Evolutionary conservation across 805 yeast genomes (phyloP).

Genomic region (Candida endomychidarum): DNA sequence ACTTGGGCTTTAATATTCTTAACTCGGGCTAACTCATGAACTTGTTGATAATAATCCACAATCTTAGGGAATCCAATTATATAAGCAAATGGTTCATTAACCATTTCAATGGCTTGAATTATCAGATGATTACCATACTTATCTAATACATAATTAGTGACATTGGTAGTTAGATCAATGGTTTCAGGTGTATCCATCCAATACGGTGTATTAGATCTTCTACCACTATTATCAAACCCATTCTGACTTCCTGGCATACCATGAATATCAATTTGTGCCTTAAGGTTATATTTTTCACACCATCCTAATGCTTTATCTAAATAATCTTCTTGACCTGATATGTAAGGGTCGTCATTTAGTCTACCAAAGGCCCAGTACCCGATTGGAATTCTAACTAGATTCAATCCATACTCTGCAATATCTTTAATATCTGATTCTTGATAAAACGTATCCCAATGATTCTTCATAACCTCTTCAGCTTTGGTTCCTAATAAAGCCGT

Average conservation of each 20-base stretch:
- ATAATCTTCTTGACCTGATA: slow-evolving; percentile 65
- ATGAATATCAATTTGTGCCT: slow-evolving; percentile 75
- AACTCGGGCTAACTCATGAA: slow-evolving; percentile 13
- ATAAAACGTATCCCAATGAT: slow-evolving; percentile 60
- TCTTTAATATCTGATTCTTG: slow-evolving; percentile 56
- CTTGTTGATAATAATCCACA: slow-evolving; percentile 22
- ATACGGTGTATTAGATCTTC: slow-evolving; percentile 33
- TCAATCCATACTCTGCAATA: slow-evolving; percentile 54
- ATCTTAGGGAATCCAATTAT: slow-evolving; percentile 21
- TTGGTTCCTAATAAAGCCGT: slow-evolving; percentile 47
- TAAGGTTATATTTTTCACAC: slow-evolving; percentile 58
- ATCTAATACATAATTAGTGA: slow-evolving; percentile 17
- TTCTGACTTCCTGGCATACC: slow-evolving; percentile 85
- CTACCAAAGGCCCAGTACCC: slow-evolving; percentile 78
- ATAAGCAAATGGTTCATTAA: slow-evolving; percentile 32
- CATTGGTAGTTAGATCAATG: slow-evolving; percentile 12
- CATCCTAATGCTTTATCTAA: slow-evolving; percentile 65
- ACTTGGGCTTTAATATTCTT: slow-evolving; percentile 13
- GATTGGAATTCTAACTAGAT: slow-evolving; percentile 68
- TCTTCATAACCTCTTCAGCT: slow-evolving; percentile 42
- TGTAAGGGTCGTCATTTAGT: slow-evolving; percentile 55
- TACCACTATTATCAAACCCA: slow-evolving; percentile 84
- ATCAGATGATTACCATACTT: slow-evolving; percentile 16
- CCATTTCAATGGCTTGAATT: slow-evolving; percentile 26
- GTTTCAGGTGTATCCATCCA: slow-evolving; percentile 17